Percentiles rank a stretch among this genome's conserved stretches.
Conservation (phyloP, 306 rosid species). For the Dryas octopetala region DNA sequence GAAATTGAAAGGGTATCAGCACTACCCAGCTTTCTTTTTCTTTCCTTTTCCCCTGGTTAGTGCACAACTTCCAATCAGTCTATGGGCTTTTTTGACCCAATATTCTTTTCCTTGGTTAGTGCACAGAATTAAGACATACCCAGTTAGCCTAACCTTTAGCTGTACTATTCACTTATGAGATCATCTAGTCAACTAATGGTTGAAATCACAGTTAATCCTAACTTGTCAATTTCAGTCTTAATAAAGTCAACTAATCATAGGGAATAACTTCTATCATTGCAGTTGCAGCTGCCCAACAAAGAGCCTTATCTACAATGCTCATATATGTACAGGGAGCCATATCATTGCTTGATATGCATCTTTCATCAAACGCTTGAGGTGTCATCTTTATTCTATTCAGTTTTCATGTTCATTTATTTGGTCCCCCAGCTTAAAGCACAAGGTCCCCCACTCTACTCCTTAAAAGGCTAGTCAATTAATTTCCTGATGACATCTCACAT, state of each 20-base stretch:
- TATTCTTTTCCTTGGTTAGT: constrained; percentile 24
- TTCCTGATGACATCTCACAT: no score
- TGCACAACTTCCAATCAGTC: constrained; percentile 66
- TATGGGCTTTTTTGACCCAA: constrained; percentile 43
- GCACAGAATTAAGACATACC: constrained; percentile 23
- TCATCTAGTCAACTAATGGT: not conserved
- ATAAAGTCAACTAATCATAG: not conserved
- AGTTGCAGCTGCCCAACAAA: constrained; percentile 20
- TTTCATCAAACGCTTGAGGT: constrained; percentile 22
- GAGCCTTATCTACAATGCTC: constrained; percentile 38
- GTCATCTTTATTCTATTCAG: constrained; percentile 34
- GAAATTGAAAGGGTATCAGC: not conserved
- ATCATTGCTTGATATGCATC: constrained; percentile 28
- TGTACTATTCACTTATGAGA: not conserved
- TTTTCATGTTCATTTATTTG: constrained; percentile 33
- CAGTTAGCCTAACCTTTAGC: constrained; percentile 23
- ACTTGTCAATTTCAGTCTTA: not conserved
- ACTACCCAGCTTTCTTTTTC: not conserved
- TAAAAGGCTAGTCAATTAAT: not conserved
- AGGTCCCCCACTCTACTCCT: constrained; percentile 6
- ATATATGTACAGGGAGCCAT: constrained; percentile 25
- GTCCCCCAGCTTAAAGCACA: constrained; percentile 6
- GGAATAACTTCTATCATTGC: not conserved
- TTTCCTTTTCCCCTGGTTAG: constrained; percentile 26
- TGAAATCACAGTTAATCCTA: not conserved